Evolutionary conservation across 2,329 filamentous ascomycete genomes (phyloP).

Genomic region (Fusarium sp.): DNA sequence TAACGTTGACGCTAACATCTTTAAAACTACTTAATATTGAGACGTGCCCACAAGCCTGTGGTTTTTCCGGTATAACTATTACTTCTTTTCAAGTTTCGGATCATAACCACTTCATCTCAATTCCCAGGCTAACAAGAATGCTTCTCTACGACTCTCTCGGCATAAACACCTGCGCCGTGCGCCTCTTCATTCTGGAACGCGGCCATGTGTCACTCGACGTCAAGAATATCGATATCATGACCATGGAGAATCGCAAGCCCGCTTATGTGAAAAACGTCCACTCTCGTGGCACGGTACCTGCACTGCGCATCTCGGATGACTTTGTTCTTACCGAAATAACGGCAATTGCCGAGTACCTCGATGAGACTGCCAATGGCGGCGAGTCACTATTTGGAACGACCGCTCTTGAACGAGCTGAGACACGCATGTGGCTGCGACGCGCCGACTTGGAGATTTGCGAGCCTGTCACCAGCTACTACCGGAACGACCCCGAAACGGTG

Average conservation of each 20-base stretch:
- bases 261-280: slow-evolving; percentile 22
- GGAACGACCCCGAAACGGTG: background rate
- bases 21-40: background rate
- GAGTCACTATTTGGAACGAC: slow-evolving; percentile 1
- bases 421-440: slow-evolving; percentile 10
- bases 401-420: background rate
- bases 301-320: background rate
- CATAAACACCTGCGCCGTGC: slow-evolving; percentile 18
- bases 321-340: slow-evolving; percentile 9
- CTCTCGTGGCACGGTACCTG: slow-evolving; percentile 10
- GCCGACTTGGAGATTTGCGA: slow-evolving; percentile 15
- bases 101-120: background rate
- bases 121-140: background rate
- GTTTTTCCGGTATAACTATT: background rate
- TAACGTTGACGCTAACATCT: background rate
- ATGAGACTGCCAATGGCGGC: background rate
- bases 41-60: background rate
- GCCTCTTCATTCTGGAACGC: slow-evolving; percentile 32
- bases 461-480: background rate
- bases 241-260: slow-evolving; percentile 17
- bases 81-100: background rate
- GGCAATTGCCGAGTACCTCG: slow-evolving; percentile 15
- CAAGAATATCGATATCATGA: slow-evolving; percentile 22
- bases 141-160: slow-evolving; percentile 21
- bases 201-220: slow-evolving; percentile 15